Evolutionary conservation across 805 yeast species (phyloP).

Genomic region (Kuraishia ogatae): DNA sequence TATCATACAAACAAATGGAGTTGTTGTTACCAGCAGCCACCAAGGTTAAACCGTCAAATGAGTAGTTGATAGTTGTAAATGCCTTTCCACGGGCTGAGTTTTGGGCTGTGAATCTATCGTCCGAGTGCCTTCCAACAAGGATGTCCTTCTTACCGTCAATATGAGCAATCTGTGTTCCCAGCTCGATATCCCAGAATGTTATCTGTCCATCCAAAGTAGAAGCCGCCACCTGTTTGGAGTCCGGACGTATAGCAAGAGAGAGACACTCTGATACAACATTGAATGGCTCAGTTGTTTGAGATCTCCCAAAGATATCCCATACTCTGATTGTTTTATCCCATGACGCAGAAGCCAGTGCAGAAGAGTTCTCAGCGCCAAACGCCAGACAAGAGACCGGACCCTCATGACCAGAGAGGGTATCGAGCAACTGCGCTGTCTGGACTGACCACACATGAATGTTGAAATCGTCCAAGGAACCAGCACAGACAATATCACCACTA

Average conservation of each 20-base stretch:
- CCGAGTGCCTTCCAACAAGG: slow-evolving; percentile 72
- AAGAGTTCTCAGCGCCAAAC: slow-evolving; percentile 59
- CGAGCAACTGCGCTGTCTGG: slow-evolving; percentile 87
- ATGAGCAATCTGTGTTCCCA: slow-evolving; percentile 69
- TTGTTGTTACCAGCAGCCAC: slow-evolving; percentile 94
- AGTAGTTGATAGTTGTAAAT: slow-evolving; percentile 74
- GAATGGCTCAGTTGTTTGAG: slow-evolving; percentile 85
- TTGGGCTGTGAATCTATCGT: slow-evolving; percentile 73
- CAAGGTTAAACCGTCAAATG: slow-evolving; percentile 81
- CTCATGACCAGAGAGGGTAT: slow-evolving; percentile 84
- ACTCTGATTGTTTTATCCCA: slow-evolving; percentile 95
- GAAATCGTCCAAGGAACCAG: slow-evolving; percentile 84
- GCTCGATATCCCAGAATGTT: slow-evolving; percentile 73
- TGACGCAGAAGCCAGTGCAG: slow-evolving; percentile 75
- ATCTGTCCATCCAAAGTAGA: slow-evolving; percentile 85
- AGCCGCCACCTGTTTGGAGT: slow-evolving; percentile 85
- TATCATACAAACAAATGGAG: slow-evolving; percentile 85
- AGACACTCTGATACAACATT: slow-evolving; percentile 79
- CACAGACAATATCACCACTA: slow-evolving; percentile 93
- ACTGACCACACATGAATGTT: slow-evolving; percentile 96
- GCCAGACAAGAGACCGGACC: slow-evolving; percentile 89
- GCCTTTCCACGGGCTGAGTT: slow-evolving; percentile 79
- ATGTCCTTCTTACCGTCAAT: slow-evolving; percentile 86
- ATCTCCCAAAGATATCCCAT: slow-evolving; percentile 87
- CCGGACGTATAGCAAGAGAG: slow-evolving; percentile 79